Evolutionary conservation across 2,329 filamentous ascomycete species (phyloP), one percentile per base, ranked within the genome.

Genomic region (Hymenotorrendiella dingleyae): DNA sequence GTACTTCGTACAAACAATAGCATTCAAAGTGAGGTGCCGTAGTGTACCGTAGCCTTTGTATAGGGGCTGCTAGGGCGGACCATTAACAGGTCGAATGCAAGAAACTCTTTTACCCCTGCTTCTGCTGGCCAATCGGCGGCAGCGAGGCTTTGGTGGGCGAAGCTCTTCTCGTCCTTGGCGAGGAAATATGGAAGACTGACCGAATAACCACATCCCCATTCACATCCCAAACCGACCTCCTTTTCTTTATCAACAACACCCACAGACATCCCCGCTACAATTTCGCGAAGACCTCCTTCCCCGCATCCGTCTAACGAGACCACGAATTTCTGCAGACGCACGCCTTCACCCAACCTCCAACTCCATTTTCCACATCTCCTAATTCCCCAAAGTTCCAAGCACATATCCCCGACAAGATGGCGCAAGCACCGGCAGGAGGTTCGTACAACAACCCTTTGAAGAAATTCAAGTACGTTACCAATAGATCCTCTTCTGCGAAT

Each of bases 401-500:
- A 32, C 20, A 14, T 16, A 17, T 19, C 10, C 14, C 52, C 50
- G 58, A 62, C 67, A 78, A 64, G 64, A 95, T 95, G 90, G 86
- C 90, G 67, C 81, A 88, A 70, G 72, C 90, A 67, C 81, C 88
- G 69, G 72, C 80, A 58, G 82, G 82, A 62, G 86, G 85, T 67
- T 87, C 86, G 54, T 98, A 97, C 76, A 96, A 94, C 67, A 97
- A 97, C 75, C 93, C 93, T 61, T 75, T 98, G 71, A 98, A 98
- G 86, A 98, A 98, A 71, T 98, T 97, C 84, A 98, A 98, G 90
- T 96, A 74, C 46, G 69, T 44, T 42, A 29, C 45, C 12, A 26
- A 7, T 26, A 4, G 28, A 23, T 35, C 33, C 16, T 4, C 8
- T 33, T 30, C 7, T 34, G 10, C 12, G 21, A 33, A 23, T 32